Evolutionary conservation across 495 filamentous ascomycete genomes (phyloP), one percentile per base, ranked within the genome.

Genomic region (Penicillium pancosmium): DNA sequence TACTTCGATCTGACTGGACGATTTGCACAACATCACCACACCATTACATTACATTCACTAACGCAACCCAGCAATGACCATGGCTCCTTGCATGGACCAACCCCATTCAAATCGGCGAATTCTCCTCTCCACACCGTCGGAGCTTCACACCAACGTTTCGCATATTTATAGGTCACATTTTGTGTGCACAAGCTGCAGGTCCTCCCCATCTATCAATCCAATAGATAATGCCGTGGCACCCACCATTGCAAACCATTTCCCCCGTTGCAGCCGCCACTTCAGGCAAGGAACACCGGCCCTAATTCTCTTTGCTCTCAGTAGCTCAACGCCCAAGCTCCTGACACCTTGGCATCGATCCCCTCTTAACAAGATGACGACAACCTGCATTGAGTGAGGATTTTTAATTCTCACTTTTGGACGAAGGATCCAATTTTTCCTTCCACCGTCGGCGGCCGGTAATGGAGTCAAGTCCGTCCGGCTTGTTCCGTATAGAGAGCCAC

Each of bases 31-130:
- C 27, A 44, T 44, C 41, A 44, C n/a, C 41, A 44, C 8, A 10
- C 41, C 41, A 44, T 44, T 44, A 16, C 15, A 16, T 16, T 18
- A 16, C 15, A 16, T 16, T 18, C 41, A 44, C 36, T 52, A 40
- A 50, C 9, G 19, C n/a, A 21, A 15, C 34, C 4, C 44, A 59
- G 34, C 33, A 50, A 59, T 25, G 51, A 50, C 19, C 34, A 11
- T 48, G 35, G 13, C 61, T 61, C 64, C 64, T 66, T 66, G 52
- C 64, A 52, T 63, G 16, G 33, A 34, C 54, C 35, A 46, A 55
- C 18, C 59, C 50, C 49, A 38, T 40, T 43, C 56, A 19, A 48
- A 40, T 62, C 60, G 60, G 63, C 56, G 59, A 63, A 47, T 60
- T 65, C 33, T 31, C 21, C 35, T 43, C 34, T 44, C 47, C 55